Evolutionary conservation across 2,329 filamentous ascomycete species (phyloP).

Genomic region (Ophidiomyces ophidiicola): DNA sequence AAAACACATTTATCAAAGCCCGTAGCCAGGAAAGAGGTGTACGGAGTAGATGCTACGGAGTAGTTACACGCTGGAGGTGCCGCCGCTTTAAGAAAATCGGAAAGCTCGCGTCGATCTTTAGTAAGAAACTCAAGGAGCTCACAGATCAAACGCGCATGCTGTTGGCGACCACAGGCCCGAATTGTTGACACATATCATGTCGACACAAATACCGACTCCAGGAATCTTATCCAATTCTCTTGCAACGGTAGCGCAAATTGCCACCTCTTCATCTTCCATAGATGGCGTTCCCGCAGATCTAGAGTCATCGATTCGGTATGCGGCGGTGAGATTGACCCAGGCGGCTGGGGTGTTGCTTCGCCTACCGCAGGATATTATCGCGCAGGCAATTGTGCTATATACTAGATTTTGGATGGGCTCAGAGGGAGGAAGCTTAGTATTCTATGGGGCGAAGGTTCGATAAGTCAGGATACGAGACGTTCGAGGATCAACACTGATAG

Average conservation of each 20-base stretch:
- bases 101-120: too few species aligned
- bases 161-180: too few species aligned
- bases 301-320: constrained; percentile 35
- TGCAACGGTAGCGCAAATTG: constrained; percentile 34
- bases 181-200: too few species aligned
- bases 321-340: constrained; percentile 36
- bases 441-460: constrained; percentile 33
- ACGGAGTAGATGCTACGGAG: too few species aligned
- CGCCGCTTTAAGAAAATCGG: too few species aligned
- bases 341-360: constrained; percentile 56
- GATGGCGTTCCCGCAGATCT: constrained; percentile 33
- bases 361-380: constrained; percentile 72
- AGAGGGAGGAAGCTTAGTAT: constrained; percentile 34
- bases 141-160: too few species aligned
- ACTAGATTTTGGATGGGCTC: constrained; percentile 62
- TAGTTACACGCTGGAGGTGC: too few species aligned
- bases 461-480: neutral
- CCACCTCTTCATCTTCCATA: constrained; percentile 33
- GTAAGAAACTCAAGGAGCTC: too few species aligned
- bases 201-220: constrained; percentile 16
- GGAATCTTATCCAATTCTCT: constrained; percentile 35
- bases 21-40: too few species aligned
- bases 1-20: too few species aligned
- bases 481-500: neutral
- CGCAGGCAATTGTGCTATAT: constrained; percentile 71